Percentiles rank a stretch among this genome's conserved stretches.
These are phyloP conservation scores for Euptelea pleiosperma DNA, from an alignment of 164 flowering plant species.

Conservation along the genomic window DNA sequence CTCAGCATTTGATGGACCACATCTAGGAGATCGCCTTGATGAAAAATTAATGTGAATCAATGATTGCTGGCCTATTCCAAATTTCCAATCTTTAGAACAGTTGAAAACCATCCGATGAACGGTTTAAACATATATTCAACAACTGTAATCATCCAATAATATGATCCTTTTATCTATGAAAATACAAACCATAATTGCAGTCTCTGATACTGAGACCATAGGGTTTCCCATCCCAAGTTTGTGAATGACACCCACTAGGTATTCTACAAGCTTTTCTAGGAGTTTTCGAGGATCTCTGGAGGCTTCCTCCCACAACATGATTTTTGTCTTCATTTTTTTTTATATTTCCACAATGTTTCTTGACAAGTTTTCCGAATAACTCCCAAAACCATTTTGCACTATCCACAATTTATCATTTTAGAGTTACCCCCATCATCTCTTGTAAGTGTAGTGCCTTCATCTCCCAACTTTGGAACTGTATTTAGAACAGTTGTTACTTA, in stretches of 20 bases:
- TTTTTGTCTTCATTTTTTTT: neutral
- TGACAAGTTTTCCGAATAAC: neutral
- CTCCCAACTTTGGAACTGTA: neutral
- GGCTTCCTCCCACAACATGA: slow-evolving; percentile 2
- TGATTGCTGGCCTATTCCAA: neutral
- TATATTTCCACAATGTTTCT: neutral
- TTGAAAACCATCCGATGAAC: neutral
- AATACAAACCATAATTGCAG: no score
- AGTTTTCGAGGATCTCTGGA: neutral
- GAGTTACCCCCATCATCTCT: neutral
- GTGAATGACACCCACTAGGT: no score
- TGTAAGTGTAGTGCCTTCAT: neutral
- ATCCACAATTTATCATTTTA: neutral
- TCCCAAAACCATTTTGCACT: neutral
- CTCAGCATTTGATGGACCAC: neutral
- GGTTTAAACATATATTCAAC: neutral
- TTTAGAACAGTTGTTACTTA: neutral
- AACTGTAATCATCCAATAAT: no score
- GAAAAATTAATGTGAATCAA: neutral
- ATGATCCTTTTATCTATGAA: no score
- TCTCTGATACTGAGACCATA: no score
- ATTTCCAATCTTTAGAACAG: neutral
- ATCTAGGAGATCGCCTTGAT: neutral
- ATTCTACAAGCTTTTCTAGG: no score
- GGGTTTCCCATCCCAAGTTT: no score